Base-by-base conservation (phyloP, 2,329 filamentous ascomycete genomes). In the Chrysoporthe cubensis region DNA sequence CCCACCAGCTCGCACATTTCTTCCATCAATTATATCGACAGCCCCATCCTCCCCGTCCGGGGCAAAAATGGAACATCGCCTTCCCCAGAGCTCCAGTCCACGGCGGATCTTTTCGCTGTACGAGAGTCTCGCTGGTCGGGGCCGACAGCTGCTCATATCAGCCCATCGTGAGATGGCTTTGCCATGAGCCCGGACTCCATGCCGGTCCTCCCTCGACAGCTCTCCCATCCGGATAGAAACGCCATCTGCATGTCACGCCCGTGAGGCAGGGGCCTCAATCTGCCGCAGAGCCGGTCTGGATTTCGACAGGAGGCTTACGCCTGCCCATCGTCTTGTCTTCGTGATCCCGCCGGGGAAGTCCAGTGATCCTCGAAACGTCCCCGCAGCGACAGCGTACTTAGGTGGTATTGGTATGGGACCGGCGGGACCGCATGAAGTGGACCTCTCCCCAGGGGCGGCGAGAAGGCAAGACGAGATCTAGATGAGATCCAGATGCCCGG, bases 21-120 rank as follows among this genome's bases (percentile, higher is more conserved):
- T 69, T 69, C 68, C 68, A 69, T 69, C 68, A 69, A 69, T 69
- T 42, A 66, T 58, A 67, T 44, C 26, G 50, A 50, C 11, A 43
- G 62, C 40, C 48, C 50, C 62, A 6, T 54, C 43, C 44, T 64
- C 62, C 62, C 62, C 62, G 62, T 40, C 62, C 50, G 62, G 62
- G 61, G 62, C 40, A 63, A 57, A 64, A 64, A 26, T 44, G 62
- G 62, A 16, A 48, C 62, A 16, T 64, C 48, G 21, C 21, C 42
- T 64, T 44, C 48, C 48, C 62, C 57, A 43, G 40, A 8, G n/a
- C n/a, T 26, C n/a, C 57, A 40, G 57, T 26, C 11, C 21, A 13
- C 18, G 37, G 57, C 40, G 57, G 34, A 58, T 40, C 59, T 57
- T 32, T 14, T 18, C 37, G n/a, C 32, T 5, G n/a, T 60, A 13